Conservation (phyloP, 2,329 filamentous ascomycete genomes). For the Xylariaceae sp. region DNA sequence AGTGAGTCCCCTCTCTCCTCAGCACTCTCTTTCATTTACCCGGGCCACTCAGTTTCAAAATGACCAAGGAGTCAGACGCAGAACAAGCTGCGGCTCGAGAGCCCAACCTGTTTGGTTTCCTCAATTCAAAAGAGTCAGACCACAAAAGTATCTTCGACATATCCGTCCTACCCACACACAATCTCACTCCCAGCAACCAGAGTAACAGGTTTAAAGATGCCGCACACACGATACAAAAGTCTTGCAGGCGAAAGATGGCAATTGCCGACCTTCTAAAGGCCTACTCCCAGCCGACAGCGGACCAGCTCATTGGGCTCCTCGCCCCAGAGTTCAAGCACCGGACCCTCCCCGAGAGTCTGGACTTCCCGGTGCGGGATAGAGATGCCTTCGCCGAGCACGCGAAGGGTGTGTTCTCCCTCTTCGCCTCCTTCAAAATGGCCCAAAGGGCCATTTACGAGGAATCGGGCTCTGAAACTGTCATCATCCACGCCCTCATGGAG, state of each 20-base stretch:
- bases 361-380: constrained; percentile 32
- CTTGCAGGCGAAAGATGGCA: constrained; percentile 7
- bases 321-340: constrained; percentile 35
- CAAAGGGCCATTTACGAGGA: constrained; percentile 33
- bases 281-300: constrained; percentile 36
- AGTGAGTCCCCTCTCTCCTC: too few species aligned
- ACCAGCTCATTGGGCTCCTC: constrained; percentile 32
- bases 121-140: too few species aligned
- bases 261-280: constrained; percentile 28
- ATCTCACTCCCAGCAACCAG: too few species aligned
- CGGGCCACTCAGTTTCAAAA: too few species aligned
- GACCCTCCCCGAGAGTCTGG: constrained; percentile 36
- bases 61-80: too few species aligned
- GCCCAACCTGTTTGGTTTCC: too few species aligned
- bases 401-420: constrained; percentile 36
- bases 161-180: too few species aligned
- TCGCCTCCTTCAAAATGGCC: constrained; percentile 36
- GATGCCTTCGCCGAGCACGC: constrained; percentile 36
- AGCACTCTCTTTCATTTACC: too few species aligned
- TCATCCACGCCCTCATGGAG: constrained; percentile 34
- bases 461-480: constrained; percentile 29
- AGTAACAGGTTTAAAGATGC: too few species aligned
- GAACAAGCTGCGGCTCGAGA: too few species aligned
- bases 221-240: constrained; percentile 1
- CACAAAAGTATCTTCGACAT: too few species aligned